Base-by-base conservation (phyloP, 2,329 filamentous ascomycete genomes). In the Penicillium hesseltinei region DNA sequence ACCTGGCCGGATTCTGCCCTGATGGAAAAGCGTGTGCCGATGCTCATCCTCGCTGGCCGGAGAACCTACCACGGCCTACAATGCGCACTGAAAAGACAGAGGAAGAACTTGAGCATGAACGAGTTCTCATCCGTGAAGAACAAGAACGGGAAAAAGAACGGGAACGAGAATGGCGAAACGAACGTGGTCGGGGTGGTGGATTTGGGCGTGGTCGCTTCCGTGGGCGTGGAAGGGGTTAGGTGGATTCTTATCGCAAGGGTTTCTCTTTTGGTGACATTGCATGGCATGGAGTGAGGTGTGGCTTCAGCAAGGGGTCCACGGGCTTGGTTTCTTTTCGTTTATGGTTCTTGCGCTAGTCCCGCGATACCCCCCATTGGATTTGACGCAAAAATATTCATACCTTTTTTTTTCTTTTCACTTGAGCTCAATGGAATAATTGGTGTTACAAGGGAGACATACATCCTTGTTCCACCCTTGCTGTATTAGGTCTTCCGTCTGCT, bases 1-100 rank as follows among this genome's bases (percentile, higher is more conserved):
- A 96, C 71, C 80, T 97, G 17, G 91, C 91, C 8, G 94, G 94
- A 1, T 99, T 99, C 79, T 99, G 94, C 72, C 94, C 94, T 0
- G 89, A 96, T 54, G 93, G 88, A 75, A 75, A 74, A 60, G 79
- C 80, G 8, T 99, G 94, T 77, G 87, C 86, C 70, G 84, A 88
- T 21, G 88, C 91, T 6, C 94, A 99, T 74, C 87, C 93, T 3
- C 84, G 87, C 58, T 97, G 91, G 87, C 75, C 78, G 19, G 81
- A 85, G 68, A 87, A 92, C 62, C 78, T 88, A 54, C 81, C 80
- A 59, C 82, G 80, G 65, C 84, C 83, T 6, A 82, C 82, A 57
- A 80, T 83, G 42, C 77, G 78, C 55, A 78, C 92, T 39, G 88
- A 91, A 72, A 89, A 88, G 78, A 91, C 88, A 8, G 84, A 84